phyloP scores from a whole-genome alignment of 306 rosid genomes.

The Casuarina glauca region DNA sequence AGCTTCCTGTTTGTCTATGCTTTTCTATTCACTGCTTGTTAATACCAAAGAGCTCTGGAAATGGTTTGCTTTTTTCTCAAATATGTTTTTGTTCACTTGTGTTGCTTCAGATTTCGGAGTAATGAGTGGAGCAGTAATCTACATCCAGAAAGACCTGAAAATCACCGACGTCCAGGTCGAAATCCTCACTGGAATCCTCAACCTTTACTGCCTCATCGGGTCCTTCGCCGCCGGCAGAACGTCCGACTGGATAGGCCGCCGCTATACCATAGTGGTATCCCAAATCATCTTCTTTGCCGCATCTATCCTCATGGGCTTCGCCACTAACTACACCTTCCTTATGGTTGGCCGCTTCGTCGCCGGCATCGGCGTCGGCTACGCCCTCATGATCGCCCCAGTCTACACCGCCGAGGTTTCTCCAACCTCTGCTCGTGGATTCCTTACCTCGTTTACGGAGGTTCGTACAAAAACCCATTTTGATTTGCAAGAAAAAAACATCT shows the following conservation, averaged over 20 bases:
- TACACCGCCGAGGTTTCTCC: slow-evolving; percentile 87
- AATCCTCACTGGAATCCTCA: slow-evolving; percentile 66
- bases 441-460: slow-evolving; percentile 84
- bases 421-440: slow-evolving; percentile 77
- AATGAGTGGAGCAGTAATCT: slow-evolving; percentile 83
- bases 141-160: slow-evolving; percentile 55
- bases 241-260: slow-evolving; percentile 92
- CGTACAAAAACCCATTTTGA: not conserved
- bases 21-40: too few relatives aligned
- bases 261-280: slow-evolving; percentile 70
- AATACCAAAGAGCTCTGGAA: too few relatives aligned
- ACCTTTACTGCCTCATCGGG: slow-evolving; percentile 68
- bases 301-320: slow-evolving; percentile 78
- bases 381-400: slow-evolving; percentile 77
- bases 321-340: slow-evolving; percentile 72
- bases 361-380: slow-evolving; percentile 82
- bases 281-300: slow-evolving; percentile 67
- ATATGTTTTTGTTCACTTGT: not conserved
- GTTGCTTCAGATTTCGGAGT: slow-evolving; percentile 78
- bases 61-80: too few relatives aligned
- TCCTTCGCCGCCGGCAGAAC: slow-evolving; percentile 73
- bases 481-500: too few relatives aligned
- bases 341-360: slow-evolving; percentile 83
- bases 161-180: slow-evolving; percentile 53
- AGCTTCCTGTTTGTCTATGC: too few relatives aligned